These are phyloP conservation scores for Camelina neglecta DNA, from an alignment of 345 rosid genomes.

Conservation along the genomic window DNA sequence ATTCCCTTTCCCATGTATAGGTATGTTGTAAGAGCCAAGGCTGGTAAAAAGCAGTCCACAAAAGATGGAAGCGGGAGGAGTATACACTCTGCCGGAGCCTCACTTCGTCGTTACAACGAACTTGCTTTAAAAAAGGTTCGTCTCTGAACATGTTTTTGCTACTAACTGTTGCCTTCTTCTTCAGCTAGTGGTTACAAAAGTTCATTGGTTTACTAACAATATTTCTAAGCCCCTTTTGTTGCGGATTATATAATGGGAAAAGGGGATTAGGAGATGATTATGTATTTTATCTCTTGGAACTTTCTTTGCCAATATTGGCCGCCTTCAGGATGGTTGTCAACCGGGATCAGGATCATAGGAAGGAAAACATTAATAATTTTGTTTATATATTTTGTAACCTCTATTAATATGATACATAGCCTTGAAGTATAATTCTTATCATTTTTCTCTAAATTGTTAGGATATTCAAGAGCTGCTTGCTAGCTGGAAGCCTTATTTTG, in stretches of 20 bases:
- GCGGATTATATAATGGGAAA: no score
- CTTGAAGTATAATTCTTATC: slow-evolving; percentile 29
- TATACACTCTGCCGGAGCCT: slow-evolving; percentile 95
- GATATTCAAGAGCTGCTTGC: slow-evolving; percentile 86
- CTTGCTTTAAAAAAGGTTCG: slow-evolving; percentile 89
- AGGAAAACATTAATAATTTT: background rate
- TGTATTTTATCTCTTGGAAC: no score
- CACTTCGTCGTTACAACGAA: slow-evolving; percentile 93
- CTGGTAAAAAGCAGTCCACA: slow-evolving; percentile 94
- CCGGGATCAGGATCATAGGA: background rate
- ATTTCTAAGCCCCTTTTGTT: no score
- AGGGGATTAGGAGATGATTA: no score
- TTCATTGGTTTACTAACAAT: no score
- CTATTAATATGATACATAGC: background rate
- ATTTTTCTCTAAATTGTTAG: slow-evolving; percentile 49
- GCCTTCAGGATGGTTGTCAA: slow-evolving; percentile 13
- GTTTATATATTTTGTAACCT: background rate
- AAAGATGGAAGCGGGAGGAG: slow-evolving; percentile 87
- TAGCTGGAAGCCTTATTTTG: slow-evolving; percentile 94
- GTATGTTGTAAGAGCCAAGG: slow-evolving; percentile 97
- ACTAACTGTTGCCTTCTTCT: no score
- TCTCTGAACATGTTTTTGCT: no score
- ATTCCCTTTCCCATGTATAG: slow-evolving; percentile 48
- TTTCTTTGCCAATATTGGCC: background rate
- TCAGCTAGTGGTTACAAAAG: no score